phyloP scores from a whole-genome alignment of 2,329 filamentous ascomycete species.

The Trichoderma afroharzianum region DNA sequence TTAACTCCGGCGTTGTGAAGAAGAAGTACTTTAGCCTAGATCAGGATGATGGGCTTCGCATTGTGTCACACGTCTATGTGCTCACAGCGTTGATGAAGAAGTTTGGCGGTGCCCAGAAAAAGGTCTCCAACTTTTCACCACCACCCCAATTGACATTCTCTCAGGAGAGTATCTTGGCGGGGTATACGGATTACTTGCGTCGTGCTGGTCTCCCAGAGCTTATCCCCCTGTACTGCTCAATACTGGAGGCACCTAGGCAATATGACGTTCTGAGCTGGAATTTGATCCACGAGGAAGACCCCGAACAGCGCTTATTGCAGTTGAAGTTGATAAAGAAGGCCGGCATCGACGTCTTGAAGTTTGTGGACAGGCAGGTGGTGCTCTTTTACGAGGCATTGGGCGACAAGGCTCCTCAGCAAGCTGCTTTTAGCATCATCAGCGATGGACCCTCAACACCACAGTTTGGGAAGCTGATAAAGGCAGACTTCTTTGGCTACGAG shows the following conservation, averaged over 20 bases:
- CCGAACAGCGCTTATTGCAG: conserved; percentile 61
- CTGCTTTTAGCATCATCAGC: conserved; percentile 51
- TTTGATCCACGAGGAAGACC: conserved; percentile 67
- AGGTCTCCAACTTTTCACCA: conserved; percentile 15
- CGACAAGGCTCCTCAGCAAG: conserved; percentile 37
- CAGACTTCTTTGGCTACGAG: conserved; percentile 67
- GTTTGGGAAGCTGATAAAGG: conserved; percentile 60
- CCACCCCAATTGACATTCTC: conserved; percentile 37
- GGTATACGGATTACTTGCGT: conserved; percentile 77
- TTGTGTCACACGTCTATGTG: conserved; percentile 63
- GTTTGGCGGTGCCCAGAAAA: conserved; percentile 36
- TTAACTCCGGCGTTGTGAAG: conserved; percentile 35
- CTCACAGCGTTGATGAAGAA: conserved; percentile 65
- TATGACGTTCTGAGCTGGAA: conserved; percentile 73
- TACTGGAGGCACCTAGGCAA: conserved; percentile 61
- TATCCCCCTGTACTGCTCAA: conserved; percentile 84
- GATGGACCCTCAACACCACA: conserved; percentile 28
- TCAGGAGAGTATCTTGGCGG: conserved; percentile 72
- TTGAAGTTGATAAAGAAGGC: conserved; percentile 73
- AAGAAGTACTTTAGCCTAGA: conserved; percentile 51
- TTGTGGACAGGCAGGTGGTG: conserved; percentile 65
- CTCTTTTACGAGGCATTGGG: conserved; percentile 49
- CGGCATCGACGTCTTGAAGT: conserved; percentile 66
- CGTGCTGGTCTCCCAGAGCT: conserved; percentile 69
- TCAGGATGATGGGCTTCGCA: conserved; percentile 62